phyloP scores from a whole-genome alignment of 805 yeast species.

The Kuraishia capsulata region DNA sequence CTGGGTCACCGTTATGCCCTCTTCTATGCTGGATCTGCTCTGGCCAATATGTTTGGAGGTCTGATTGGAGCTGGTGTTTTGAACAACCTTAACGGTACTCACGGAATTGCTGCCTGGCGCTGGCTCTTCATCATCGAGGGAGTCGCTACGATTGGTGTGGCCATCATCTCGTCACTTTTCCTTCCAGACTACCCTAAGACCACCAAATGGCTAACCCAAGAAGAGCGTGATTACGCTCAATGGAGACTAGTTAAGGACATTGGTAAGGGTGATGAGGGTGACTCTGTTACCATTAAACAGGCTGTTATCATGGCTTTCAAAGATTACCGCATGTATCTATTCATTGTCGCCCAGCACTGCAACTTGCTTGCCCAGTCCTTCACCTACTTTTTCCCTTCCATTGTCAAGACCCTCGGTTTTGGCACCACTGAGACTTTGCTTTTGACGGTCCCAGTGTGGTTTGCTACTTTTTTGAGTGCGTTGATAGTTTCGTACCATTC shows the following conservation, averaged over 20 bases:
- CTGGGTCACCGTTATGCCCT: conserved; percentile 1
- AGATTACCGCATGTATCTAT: background rate
- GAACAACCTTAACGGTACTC: background rate
- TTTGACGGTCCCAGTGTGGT: conserved; percentile 52
- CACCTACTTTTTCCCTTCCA: conserved; percentile 47
- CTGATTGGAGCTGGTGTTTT: conserved; percentile 2
- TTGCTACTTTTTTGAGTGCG: conserved; percentile 29
- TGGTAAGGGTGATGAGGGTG: background rate
- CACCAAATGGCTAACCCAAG: background rate
- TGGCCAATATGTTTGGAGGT: conserved; percentile 1
- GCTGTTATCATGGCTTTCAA: conserved; percentile 1
- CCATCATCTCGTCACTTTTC: conserved; percentile 18
- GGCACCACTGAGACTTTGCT: conserved; percentile 39
- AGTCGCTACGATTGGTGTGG: conserved; percentile 25
- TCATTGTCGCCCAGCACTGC: background rate
- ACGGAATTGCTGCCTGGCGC: conserved; percentile 28
- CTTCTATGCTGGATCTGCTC: conserved; percentile 1
- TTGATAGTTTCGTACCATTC: conserved; percentile 41
- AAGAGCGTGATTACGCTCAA: background rate
- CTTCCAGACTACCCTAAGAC: conserved; percentile 22
- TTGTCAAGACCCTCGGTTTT: conserved; percentile 47
- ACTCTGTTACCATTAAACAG: background rate
- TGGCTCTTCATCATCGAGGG: conserved; percentile 46
- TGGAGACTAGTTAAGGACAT: background rate
- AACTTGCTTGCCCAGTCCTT: background rate